Base-by-base conservation (phyloP, 129 eudicot species). In the Arctium lappa region DNA sequence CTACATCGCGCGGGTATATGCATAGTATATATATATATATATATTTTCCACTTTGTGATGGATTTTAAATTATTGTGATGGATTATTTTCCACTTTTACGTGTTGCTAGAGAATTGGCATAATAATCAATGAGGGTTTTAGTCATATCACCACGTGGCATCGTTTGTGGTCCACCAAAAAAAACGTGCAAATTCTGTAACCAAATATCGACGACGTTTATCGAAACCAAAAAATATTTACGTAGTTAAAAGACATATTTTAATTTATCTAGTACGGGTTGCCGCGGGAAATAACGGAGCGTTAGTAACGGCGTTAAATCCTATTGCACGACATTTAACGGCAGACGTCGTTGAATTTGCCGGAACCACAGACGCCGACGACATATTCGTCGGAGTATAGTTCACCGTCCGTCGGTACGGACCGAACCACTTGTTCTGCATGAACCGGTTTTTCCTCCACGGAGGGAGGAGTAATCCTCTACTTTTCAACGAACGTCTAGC, bases 341-440 rank as follows among this genome's bases (percentile, higher is more conserved):
- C 56, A 34, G 44, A 37, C 27, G 66, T 3, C 6, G 76, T 76
- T 69, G 80, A 73, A 12, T 31, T n/a, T 30, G 5, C 77, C 87
- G 88, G 77, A 8, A 65, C 62, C 29, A 73, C n/a, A 1, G 72
- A 6, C 12, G 31, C 4, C 39, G 71, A 38, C 9, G 85, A 40
- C 30, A 66, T 7, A 29, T 39, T 75, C 36, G 80, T 71, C 81
- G 92, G 89, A 0, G 77, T 62, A n/a, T 81, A 38, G 31, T 89
- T 92, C 3, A 81, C 46, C 68, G 94, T 91, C 70, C 98, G 91
- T 5, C 88, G 86, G 89, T 91, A 89, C 40, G 94, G 86, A 6
- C 94, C 97, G 10, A 95, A 87, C 97, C 97, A 95, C 82, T 95
- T 95, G 75, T 82, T 87, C 88, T 91, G 98, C 94, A 95, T 89